Conservation (phyloP, 2,329 filamentous ascomycete species). For the Emmonsia crescens region DNA sequence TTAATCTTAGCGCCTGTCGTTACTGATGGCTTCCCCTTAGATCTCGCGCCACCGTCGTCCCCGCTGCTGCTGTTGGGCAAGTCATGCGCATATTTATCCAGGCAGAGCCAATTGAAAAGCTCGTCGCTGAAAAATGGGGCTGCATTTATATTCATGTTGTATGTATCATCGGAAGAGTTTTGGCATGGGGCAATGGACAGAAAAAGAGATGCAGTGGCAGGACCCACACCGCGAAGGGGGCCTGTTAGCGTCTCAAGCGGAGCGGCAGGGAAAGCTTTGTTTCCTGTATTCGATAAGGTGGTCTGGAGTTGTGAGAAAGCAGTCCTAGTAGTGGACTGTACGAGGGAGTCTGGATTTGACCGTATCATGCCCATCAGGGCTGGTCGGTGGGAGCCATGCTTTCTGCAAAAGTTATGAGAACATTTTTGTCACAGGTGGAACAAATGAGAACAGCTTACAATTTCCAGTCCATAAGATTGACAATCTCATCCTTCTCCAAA, state of each 20-base stretch:
- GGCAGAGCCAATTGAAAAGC: conserved; percentile 30
- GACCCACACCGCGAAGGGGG: conserved; percentile 31
- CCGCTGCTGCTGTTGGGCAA: neutral
- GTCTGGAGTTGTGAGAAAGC: conserved; percentile 20
- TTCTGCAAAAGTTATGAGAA: conserved; percentile 16
- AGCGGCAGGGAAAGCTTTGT: conserved; percentile 20
- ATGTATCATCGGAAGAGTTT: neutral
- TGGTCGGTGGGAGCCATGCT: conserved; percentile 32
- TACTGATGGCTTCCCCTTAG: neutral
- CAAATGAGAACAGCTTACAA: conserved; percentile 20
- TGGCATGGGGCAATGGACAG: conserved; percentile 22
- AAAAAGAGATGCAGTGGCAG: conserved; percentile 34
- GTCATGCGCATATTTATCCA: conserved; percentile 15
- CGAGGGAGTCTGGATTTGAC: conserved; percentile 21
- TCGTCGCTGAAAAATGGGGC: conserved; percentile 36
- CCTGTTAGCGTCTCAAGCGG: conserved; percentile 25
- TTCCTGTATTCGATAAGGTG: neutral
- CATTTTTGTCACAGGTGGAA: neutral
- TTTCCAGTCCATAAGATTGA: conserved; percentile 35
- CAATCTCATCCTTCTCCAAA: conserved; percentile 26
- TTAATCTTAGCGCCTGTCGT: conserved; percentile 25
- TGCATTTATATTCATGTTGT: conserved; percentile 12
- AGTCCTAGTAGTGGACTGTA: conserved; percentile 19
- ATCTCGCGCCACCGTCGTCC: neutral
- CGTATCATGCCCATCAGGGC: conserved; percentile 31